Percentiles rank a stretch among this genome's conserved stretches.
Conservation (phyloP, 495 filamentous ascomycete genomes). For the Xylaria telfairii region DNA sequence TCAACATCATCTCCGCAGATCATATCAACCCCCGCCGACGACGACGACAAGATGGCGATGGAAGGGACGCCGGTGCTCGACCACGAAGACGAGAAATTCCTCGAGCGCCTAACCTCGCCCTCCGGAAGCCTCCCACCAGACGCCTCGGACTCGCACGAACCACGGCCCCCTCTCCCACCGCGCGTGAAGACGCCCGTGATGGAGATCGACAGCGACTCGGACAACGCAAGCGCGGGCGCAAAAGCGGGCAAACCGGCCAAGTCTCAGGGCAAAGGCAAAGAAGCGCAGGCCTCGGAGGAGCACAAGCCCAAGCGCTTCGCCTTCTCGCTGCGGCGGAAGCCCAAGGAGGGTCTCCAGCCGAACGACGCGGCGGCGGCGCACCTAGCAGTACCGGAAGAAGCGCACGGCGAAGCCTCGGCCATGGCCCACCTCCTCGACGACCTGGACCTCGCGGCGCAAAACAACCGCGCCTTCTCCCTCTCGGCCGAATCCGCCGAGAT, state of each 20-base stretch:
- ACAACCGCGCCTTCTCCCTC: slow-evolving; percentile 83
- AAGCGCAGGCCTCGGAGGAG: not conserved
- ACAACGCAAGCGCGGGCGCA: slow-evolving; percentile 40
- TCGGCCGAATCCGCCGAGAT: slow-evolving; percentile 80
- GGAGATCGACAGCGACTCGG: slow-evolving; percentile 46
- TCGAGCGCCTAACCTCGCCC: slow-evolving; percentile 48
- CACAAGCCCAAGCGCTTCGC: slow-evolving; percentile 51
- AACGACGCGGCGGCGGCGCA: slow-evolving; percentile 27
- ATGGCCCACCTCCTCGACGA: slow-evolving; percentile 77
- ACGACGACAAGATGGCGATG: slow-evolving; percentile 9
- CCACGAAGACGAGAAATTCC: slow-evolving; percentile 50
- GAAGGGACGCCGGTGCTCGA: slow-evolving; percentile 45
- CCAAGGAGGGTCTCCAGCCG: slow-evolving; percentile 21
- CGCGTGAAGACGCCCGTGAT: slow-evolving; percentile 53
- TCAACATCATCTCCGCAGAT: slow-evolving; percentile 18
- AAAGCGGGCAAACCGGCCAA: slow-evolving; percentile 25
- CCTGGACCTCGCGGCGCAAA: slow-evolving; percentile 73
- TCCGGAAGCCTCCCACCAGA: slow-evolving; percentile 11
- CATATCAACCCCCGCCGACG: not conserved
- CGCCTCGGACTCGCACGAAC: too few species aligned
- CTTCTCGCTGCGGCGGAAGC: slow-evolving; percentile 36
- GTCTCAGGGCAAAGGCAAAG: slow-evolving; percentile 23
- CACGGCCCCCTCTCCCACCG: slow-evolving; percentile 48
- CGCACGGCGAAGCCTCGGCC: slow-evolving; percentile 71
- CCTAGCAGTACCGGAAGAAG: slow-evolving; percentile 28